A percentile compares a stretch with the other conserved stretches of the same genome.
phyloP scores from a whole-genome alignment of 2,329 filamentous ascomycete genomes.

The Epichloe amarillans region DNA sequence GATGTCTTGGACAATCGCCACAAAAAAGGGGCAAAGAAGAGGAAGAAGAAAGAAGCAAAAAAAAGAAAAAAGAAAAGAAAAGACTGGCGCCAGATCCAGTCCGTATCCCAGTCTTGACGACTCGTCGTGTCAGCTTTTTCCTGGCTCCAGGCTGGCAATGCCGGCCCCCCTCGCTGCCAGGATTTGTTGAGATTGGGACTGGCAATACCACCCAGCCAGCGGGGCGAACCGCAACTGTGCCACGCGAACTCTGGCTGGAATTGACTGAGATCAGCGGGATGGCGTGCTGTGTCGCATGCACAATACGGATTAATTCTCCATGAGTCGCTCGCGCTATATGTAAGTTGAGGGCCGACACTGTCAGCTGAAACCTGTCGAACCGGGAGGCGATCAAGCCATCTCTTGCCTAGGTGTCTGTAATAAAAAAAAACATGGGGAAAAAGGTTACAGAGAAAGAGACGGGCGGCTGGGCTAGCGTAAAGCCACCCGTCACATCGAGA shows the following conservation, averaged over 20 bases:
- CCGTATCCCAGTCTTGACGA: background rate
- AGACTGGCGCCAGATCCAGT: background rate
- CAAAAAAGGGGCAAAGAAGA: background rate
- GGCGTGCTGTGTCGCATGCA: background rate
- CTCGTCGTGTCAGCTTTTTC: background rate
- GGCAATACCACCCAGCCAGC: background rate
- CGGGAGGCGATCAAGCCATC: background rate
- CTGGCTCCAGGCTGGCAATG: background rate
- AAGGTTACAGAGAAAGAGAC: background rate
- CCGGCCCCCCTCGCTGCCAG: background rate
- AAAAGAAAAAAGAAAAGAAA: background rate
- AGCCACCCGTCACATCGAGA: no score
- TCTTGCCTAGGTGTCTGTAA: background rate
- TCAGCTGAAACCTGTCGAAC: background rate
- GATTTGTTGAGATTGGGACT: background rate
- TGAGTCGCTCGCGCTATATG: background rate
- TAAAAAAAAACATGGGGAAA: background rate
- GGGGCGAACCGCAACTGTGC: constrained; percentile 1
- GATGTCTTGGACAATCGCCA: constrained; percentile 1
- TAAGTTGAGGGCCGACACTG: background rate
- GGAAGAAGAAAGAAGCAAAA: background rate
- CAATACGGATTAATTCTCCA: background rate
- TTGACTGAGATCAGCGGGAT: background rate
- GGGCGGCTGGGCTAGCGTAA: no score
- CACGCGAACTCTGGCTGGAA: background rate